A percentile compares a stretch with the other conserved stretches of the same genome.
Evolutionary conservation across 1,284 basidiomycete genomes (phyloP).

Genomic region (Inonotus hispidus): DNA sequence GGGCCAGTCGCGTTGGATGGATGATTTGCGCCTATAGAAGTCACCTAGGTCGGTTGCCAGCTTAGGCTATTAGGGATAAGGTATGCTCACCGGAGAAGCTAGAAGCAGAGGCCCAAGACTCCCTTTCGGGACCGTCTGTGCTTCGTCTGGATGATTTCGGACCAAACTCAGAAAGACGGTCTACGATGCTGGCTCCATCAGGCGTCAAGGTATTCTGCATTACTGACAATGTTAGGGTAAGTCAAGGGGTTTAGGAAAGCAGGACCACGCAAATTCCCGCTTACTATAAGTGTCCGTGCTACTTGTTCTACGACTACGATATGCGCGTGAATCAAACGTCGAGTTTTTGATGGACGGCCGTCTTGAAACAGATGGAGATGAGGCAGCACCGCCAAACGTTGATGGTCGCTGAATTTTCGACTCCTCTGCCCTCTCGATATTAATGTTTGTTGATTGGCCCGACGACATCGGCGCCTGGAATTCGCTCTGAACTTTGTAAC

Average conservation of each 20-base stretch:
- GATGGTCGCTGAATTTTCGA: constrained; percentile 13
- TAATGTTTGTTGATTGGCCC: not conserved
- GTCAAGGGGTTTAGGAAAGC: not conserved
- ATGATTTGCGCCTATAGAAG: not conserved
- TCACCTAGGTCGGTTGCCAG: not conserved
- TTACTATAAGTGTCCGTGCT: constrained; percentile 13
- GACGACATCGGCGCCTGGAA: not conserved
- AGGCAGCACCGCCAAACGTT: not conserved
- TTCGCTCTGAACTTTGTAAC: not conserved
- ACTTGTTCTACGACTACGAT: constrained; percentile 5
- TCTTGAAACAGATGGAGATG: constrained; percentile 11
- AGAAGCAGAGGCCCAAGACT: not conserved
- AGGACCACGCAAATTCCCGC: not conserved
- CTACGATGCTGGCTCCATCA: not conserved
- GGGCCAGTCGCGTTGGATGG: not conserved
- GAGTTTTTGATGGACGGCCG: constrained; percentile 9
- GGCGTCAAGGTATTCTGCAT: not conserved
- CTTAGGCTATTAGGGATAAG: not conserved
- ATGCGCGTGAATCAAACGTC: constrained; percentile 1
- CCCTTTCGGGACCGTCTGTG: not conserved
- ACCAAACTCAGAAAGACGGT: constrained; percentile 11
- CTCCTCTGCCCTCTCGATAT: not conserved
- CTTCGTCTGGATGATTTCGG: not conserved
- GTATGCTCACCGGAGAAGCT: constrained; percentile 3
- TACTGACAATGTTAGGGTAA: not conserved